Base-by-base conservation (phyloP, 148 eudicot species). In the Hydrangea macrophylla region DNA sequence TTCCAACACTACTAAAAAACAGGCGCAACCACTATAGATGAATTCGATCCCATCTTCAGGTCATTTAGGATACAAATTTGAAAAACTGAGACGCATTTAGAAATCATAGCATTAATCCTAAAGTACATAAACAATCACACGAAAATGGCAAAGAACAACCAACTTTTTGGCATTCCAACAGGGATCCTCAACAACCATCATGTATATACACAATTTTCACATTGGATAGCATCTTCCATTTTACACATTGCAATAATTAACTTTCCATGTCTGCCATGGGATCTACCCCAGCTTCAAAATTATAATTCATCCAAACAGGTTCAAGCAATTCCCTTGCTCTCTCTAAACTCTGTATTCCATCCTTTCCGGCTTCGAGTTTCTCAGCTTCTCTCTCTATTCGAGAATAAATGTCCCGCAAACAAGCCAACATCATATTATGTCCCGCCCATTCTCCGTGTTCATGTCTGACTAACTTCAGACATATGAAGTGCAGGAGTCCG, bases 401-500 rank as follows among this genome's bases (percentile, higher is more conserved):
- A 54, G 77, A 72, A 67, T 84, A 86, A n/a, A 90, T 44, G 70
- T 83, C 79, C 50, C 75, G 82, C 31, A 86, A 11, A 70, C 40
- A 83, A 7, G 71, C 67, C 79, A 76, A 23, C 73, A 80, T 82
- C 79, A 78, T 33, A n/a, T 74, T 68, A 8, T 88, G 84, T 57
- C 84, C 79, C 65, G 35, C 76, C 82, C 82, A 79, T 39, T 81
- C 68, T 30, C 58, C n/a, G 11, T 72, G 63, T 7, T 78, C 76
- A 27, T 59, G 64, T 32, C 60, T 70, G 36, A 84, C 75, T 62
- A 94, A 70, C 74, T 85, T 88, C 55, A 51, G 58, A 37, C 74
- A 84, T 31, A 91, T 76, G 58, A 88, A 94, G 35, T 67, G 88
- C 36, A 83, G 54, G 27, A 91, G 76, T 31, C 99, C 96, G n/a